Evolutionary conservation across 2,329 filamentous ascomycete genomes (phyloP).

Genomic region (Bisporella sp.): DNA sequence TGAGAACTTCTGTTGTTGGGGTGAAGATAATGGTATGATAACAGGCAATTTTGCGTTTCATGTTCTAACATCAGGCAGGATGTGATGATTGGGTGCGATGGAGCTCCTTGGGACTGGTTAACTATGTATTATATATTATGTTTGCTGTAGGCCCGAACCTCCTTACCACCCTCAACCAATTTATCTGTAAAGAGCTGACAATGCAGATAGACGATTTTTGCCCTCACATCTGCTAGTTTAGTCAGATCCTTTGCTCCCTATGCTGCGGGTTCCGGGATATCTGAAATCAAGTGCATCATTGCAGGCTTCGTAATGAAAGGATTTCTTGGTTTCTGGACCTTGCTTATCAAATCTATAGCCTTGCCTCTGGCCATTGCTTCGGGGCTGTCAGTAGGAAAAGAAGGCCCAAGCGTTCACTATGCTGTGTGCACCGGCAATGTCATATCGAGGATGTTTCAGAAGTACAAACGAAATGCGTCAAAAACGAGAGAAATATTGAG

Average conservation of each 20-base stretch:
- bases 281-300: slow-evolving; percentile 98
- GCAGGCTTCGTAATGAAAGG: slow-evolving; percentile 99
- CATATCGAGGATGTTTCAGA: slow-evolving; percentile 85
- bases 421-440: slow-evolving; percentile 97
- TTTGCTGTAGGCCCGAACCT: slow-evolving; percentile 57
- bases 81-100: slow-evolving; percentile 86
- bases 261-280: slow-evolving; percentile 92
- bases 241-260: slow-evolving; percentile 93
- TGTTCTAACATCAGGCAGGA: slow-evolving; percentile 39
- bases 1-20: slow-evolving; percentile 97
- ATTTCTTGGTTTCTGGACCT: slow-evolving; percentile 84
- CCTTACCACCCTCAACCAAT: not conserved
- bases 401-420: slow-evolving; percentile 98
- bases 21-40: slow-evolving; percentile 67
- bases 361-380: slow-evolving; percentile 90
- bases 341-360: slow-evolving; percentile 89
- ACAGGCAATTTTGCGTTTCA: not conserved
- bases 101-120: slow-evolving; percentile 70
- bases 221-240: slow-evolving; percentile 72
- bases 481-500: slow-evolving; percentile 95
- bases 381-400: slow-evolving; percentile 90
- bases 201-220: slow-evolving; percentile 52
- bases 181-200: slow-evolving; percentile 31
- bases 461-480: slow-evolving; percentile 84
- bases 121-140: slow-evolving; percentile 82